Percentiles rank a stretch among this genome's conserved stretches.
Evolutionary conservation across 106 monocot species (phyloP).

Genomic region (Dendrobium catenatum): DNA sequence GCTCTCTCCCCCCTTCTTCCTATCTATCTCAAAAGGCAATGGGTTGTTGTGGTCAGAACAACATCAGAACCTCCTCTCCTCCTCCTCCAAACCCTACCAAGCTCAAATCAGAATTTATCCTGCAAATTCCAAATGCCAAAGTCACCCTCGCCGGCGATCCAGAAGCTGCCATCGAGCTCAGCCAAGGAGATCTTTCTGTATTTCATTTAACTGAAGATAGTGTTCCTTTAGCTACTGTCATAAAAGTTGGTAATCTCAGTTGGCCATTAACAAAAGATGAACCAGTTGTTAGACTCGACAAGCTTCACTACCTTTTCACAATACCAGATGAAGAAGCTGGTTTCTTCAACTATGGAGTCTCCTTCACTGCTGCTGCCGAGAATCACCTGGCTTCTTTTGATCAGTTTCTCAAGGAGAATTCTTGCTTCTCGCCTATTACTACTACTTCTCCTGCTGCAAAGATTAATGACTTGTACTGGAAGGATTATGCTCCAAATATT

Average conservation of each 20-base stretch:
- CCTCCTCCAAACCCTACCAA: constrained; percentile 1
- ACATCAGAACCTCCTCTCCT: constrained; percentile 13
- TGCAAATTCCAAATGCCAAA: constrained; percentile 47
- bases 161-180: constrained; percentile 35
- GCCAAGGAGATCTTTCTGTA: constrained; percentile 45
- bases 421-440: constrained; percentile 40
- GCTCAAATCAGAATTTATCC: constrained; percentile 43
- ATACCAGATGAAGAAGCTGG: constrained; percentile 49
- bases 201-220: constrained; percentile 34
- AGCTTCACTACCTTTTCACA: constrained; percentile 70
- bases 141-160: constrained; percentile 40
- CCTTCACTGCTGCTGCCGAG: constrained; percentile 20
- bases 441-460: neutral
- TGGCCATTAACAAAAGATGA: constrained; percentile 90
- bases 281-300: constrained; percentile 79
- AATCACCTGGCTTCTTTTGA: constrained; percentile 33
- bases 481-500: constrained; percentile 51
- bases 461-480: constrained; percentile 47
- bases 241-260: constrained; percentile 43
- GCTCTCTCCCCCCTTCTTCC: neutral
- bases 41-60: constrained; percentile 19
- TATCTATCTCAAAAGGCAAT: constrained; percentile 11
- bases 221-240: constrained; percentile 42
- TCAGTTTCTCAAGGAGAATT: constrained; percentile 43
- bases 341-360: constrained; percentile 88